Evolutionary conservation across 129 eudicot species (phyloP).

Genomic region (Centella asiatica): DNA sequence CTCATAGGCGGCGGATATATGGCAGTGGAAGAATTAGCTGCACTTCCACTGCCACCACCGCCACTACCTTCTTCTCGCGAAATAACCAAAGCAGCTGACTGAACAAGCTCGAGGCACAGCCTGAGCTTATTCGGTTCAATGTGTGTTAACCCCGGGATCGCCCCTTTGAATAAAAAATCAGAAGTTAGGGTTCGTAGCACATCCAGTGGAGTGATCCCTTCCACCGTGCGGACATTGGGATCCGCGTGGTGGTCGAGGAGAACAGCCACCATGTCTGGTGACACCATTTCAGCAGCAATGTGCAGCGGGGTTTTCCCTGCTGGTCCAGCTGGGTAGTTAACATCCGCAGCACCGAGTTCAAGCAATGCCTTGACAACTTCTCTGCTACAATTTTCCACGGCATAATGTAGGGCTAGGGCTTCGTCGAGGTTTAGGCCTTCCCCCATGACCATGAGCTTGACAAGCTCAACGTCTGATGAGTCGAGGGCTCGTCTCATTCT

Average conservation of each 20-base stretch:
- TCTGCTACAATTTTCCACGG: conserved; percentile 79
- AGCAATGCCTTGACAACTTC: conserved; percentile 92
- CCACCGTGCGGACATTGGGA: conserved; percentile 79
- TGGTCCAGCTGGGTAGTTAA: conserved; percentile 89
- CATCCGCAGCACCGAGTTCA: conserved; percentile 92
- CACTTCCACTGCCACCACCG: conserved; percentile 24
- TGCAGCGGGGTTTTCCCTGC: conserved; percentile 88
- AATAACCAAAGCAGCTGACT: conserved; percentile 96
- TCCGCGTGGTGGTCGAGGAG: conserved; percentile 95
- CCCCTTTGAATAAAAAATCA: conserved; percentile 86
- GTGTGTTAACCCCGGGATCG: conserved; percentile 72
- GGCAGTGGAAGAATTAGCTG: conserved; percentile 19
- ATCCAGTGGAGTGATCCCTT: conserved; percentile 85
- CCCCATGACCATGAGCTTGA: conserved; percentile 98
- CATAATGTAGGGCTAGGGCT: conserved; percentile 85
- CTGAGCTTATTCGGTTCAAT: conserved; percentile 92
- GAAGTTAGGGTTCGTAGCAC: conserved; percentile 86
- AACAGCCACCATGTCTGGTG: conserved; percentile 97
- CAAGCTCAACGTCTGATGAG: conserved; percentile 96
- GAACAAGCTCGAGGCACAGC: conserved; percentile 90
- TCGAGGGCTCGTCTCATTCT: conserved; percentile 94
- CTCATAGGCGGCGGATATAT: conserved; percentile 46
- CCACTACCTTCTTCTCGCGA: conserved; percentile 64
- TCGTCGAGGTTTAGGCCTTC: conserved; percentile 92
- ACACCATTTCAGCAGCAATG: conserved; percentile 89